phyloP scores from a whole-genome alignment of 2,329 filamentous ascomycete species.

The Grosmannia huntii region DNA sequence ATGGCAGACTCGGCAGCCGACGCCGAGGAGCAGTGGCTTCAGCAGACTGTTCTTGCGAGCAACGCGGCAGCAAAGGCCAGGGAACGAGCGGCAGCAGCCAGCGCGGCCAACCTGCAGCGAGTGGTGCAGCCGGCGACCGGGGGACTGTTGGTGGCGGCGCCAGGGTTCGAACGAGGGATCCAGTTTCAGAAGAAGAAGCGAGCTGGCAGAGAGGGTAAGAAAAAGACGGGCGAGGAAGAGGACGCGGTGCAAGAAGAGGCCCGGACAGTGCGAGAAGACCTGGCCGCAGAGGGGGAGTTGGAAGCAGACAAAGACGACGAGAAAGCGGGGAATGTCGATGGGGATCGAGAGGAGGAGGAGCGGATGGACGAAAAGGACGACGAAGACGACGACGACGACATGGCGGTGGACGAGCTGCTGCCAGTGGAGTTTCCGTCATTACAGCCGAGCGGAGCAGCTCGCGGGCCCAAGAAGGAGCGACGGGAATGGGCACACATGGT shows the following conservation, averaged over 20 bases:
- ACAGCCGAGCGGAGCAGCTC: conserved; percentile 67
- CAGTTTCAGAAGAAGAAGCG: conserved; percentile 50
- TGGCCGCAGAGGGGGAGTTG: neutral
- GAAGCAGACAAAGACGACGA: neutral
- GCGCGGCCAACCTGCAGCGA: conserved; percentile 30
- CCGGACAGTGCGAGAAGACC: neutral
- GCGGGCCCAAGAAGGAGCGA: conserved; percentile 59
- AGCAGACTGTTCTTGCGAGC: conserved; percentile 19
- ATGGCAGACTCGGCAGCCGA: conserved; percentile 77
- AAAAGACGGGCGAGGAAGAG: neutral
- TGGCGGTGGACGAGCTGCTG: conserved; percentile 69
- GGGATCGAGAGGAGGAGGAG: conserved; percentile 36
- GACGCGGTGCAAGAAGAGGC: neutral
- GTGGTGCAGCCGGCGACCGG: conserved; percentile 73
- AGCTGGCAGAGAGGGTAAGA: neutral
- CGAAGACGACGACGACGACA: conserved; percentile 7
- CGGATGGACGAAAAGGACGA: conserved; percentile 29
- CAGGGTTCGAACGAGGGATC: conserved; percentile 69
- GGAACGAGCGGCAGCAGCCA: conserved; percentile 10
- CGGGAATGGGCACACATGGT: conserved; percentile 98
- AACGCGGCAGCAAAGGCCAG: conserved; percentile 14
- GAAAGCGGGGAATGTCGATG: conserved; percentile 17
- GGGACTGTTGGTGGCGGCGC: conserved; percentile 67
- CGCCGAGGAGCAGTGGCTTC: conserved; percentile 47
- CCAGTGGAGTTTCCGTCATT: conserved; percentile 89